Conservation (phyloP, 768 basidiomycete genomes). For the Boletus fagicola region DNA sequence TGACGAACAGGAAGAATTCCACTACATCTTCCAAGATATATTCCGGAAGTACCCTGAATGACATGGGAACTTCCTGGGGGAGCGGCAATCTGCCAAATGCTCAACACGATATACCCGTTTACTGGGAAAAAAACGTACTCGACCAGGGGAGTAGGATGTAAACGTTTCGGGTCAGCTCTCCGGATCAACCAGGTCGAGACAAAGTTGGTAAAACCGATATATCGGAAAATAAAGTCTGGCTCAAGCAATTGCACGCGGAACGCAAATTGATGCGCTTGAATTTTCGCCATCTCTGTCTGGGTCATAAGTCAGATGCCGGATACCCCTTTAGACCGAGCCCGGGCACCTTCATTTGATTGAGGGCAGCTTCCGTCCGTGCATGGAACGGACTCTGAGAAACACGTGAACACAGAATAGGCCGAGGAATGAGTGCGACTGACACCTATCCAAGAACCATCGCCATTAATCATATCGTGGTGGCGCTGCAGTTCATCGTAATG, state of each 20-base stretch:
- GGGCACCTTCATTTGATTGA: slow-evolving; percentile 74
- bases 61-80: slow-evolving; percentile 77
- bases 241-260: slow-evolving; percentile 86
- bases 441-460: slow-evolving; percentile 79
- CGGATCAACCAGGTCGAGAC: slow-evolving; percentile 93
- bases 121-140: slow-evolving; percentile 47
- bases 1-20: slow-evolving; percentile 81
- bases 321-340: background rate
- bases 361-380: slow-evolving; percentile 71
- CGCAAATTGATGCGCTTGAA: slow-evolving; percentile 71
- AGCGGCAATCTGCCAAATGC: slow-evolving; percentile 67
- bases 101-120: slow-evolving; percentile 2
- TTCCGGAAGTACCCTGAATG: slow-evolving; percentile 88
- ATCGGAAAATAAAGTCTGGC: slow-evolving; percentile 76
- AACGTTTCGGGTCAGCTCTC: slow-evolving; percentile 76
- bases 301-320: background rate
- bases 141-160: slow-evolving; percentile 67
- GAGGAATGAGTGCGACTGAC: slow-evolving; percentile 43
- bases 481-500: slow-evolving; percentile 75
- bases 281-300: slow-evolving; percentile 66
- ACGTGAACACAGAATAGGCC: background rate
- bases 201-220: slow-evolving; percentile 83
- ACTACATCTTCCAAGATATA: slow-evolving; percentile 93
- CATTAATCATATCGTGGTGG: slow-evolving; percentile 71
- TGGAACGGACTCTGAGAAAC: slow-evolving; percentile 60